Conservation (phyloP, 139 green algal genomes). For the Picochlorum sp. region DNA sequence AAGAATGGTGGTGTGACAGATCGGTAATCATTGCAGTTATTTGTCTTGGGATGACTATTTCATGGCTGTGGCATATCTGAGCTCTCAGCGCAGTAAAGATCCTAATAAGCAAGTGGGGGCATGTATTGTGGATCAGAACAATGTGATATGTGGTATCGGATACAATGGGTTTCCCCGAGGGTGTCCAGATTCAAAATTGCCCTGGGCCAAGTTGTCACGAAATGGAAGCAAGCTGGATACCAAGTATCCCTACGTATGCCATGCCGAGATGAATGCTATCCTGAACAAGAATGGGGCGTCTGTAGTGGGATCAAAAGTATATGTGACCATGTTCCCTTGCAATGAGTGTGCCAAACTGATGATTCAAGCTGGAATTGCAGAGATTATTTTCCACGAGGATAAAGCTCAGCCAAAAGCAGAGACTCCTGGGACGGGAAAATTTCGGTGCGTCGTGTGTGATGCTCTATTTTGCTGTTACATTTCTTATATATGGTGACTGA, state of each 20-base stretch:
- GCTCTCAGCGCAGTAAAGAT: conserved; percentile 88
- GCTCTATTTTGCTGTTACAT: background rate
- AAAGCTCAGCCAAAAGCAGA: conserved; percentile 16
- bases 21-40: conserved; percentile 41
- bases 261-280: conserved; percentile 97
- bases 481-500: background rate
- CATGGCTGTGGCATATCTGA: conserved; percentile 94
- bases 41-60: conserved; percentile 99
- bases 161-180: conserved; percentile 99
- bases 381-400: conserved; percentile 86
- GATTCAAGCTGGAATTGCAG: conserved; percentile 78
- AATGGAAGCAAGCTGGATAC: conserved; percentile 63
- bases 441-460: conserved; percentile 5
- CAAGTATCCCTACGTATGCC: conserved; percentile 87
- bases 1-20: background rate
- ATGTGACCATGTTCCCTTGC: conserved; percentile 98
- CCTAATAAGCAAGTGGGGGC: conserved; percentile 94
- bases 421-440: conserved; percentile 1
- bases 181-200: conserved; percentile 72
- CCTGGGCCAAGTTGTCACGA: conserved; percentile 74
- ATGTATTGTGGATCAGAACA: conserved; percentile 71
- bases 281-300: conserved; percentile 88
- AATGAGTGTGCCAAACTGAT: conserved; percentile 99
- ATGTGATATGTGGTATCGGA: conserved; percentile 95
- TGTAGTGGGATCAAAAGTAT: conserved; percentile 47